Percentiles rank a stretch among this genome's conserved stretches.
Evolutionary conservation across 2,329 filamentous ascomycete genomes (phyloP).

Genomic region (Plenodomus biglobosus): DNA sequence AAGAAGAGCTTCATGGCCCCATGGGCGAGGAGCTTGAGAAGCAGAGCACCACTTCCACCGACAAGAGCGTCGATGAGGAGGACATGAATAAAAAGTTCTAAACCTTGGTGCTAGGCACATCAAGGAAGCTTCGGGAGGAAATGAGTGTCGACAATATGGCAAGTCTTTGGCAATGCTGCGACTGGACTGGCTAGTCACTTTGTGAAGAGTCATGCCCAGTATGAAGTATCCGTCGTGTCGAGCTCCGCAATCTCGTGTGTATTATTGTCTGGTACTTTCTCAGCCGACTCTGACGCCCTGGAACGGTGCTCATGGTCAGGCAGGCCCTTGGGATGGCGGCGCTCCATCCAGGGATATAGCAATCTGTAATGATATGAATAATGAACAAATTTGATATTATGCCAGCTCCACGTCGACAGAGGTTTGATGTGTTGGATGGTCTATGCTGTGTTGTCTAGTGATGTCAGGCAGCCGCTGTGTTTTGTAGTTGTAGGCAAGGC

Average conservation of each 20-base stretch:
- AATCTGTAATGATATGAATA: not conserved
- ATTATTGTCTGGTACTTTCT: not conserved
- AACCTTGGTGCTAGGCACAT: constrained; percentile 10
- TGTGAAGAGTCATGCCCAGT: constrained; percentile 22
- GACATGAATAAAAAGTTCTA: constrained; percentile 52
- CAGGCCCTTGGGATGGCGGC: not conserved
- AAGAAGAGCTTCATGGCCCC: constrained; percentile 78
- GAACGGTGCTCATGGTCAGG: not conserved
- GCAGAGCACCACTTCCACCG: constrained; percentile 54
- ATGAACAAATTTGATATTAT: not conserved
- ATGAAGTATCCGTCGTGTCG: not conserved
- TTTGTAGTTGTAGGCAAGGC: too few relatives aligned
- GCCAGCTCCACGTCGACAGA: not conserved
- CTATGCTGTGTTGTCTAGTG: too few relatives aligned
- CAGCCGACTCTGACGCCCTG: not conserved
- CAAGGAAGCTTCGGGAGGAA: constrained; percentile 12
- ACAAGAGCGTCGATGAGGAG: constrained; percentile 61
- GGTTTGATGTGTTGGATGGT: too few relatives aligned
- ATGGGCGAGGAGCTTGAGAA: constrained; percentile 59
- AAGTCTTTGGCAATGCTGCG: constrained; percentile 15
- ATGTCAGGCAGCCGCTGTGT: too few relatives aligned
- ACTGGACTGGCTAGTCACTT: constrained; percentile 27
- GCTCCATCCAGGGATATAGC: not conserved
- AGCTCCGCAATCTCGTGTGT: not conserved
- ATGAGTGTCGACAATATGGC: constrained; percentile 6